Percentiles rank a stretch among this genome's conserved stretches.
Conservation (phyloP, 2,329 filamentous ascomycete genomes). For the Sporothrix globosa region DNA sequence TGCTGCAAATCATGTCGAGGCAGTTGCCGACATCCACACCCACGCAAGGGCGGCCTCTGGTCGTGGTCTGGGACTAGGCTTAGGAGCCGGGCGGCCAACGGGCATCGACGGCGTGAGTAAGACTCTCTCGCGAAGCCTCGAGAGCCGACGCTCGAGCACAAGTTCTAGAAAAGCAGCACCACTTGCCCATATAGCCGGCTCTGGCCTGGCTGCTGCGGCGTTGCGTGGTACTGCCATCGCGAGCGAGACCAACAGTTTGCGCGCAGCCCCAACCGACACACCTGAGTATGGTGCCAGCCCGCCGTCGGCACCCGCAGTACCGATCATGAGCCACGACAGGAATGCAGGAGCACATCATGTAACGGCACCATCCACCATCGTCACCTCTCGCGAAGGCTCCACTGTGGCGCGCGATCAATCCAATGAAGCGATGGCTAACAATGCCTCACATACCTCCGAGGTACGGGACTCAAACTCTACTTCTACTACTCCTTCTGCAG, state of each 20-base stretch:
- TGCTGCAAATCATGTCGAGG: slow-evolving; percentile 83
- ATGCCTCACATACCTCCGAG: slow-evolving; percentile 44
- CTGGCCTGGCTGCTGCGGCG: slow-evolving; percentile 26
- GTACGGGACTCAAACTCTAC: slow-evolving; percentile 51
- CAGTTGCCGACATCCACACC: slow-evolving; percentile 70
- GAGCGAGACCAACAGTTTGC: slow-evolving; percentile 63
- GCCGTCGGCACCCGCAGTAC: slow-evolving; percentile 39
- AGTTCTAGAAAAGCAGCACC: slow-evolving; percentile 76
- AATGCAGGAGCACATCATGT: background rate
- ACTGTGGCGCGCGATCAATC: slow-evolving; percentile 36
- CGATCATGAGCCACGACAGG: background rate
- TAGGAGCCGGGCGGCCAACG: slow-evolving; percentile 48
- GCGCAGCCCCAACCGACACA: slow-evolving; percentile 51
- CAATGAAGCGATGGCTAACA: background rate
- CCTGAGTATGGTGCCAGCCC: slow-evolving; percentile 45
- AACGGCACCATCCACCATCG: slow-evolving; percentile 28
- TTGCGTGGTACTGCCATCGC: slow-evolving; percentile 56
- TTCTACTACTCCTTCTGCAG: background rate
- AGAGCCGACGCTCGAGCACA: slow-evolving; percentile 86
- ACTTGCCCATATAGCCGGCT: background rate
- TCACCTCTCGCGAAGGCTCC: slow-evolving; percentile 34
- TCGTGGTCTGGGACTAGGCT: slow-evolving; percentile 26
- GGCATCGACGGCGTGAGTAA: slow-evolving; percentile 74
- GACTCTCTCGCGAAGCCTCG: slow-evolving; percentile 82
- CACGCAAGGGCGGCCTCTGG: slow-evolving; percentile 51